Percentiles rank a stretch among this genome's conserved stretches.
phyloP scores from a whole-genome alignment of 257 asterid genomes.

The Jacaranda mimosifolia region DNA sequence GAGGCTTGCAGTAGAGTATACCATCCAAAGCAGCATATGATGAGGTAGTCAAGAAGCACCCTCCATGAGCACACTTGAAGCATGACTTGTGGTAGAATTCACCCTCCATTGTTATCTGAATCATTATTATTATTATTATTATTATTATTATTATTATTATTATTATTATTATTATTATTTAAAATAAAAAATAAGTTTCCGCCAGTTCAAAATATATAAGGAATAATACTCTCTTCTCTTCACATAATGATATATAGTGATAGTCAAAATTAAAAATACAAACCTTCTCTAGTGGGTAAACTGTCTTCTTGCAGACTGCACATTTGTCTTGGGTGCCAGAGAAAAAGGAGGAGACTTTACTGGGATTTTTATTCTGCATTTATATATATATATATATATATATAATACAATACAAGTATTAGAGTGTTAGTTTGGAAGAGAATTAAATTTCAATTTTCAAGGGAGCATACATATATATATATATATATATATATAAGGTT shows the following conservation, averaged over 20 bases:
- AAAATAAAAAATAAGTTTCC: too few species aligned
- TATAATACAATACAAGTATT: not conserved
- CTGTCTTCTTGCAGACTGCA: conserved; percentile 62
- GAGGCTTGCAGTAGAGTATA: conserved; percentile 79
- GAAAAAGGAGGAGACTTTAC: conserved; percentile 60
- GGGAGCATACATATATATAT: not conserved
- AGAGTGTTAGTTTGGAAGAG: not conserved
- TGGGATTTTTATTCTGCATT: conserved; percentile 56
- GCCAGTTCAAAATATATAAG: too few species aligned
- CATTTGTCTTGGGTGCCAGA: conserved; percentile 80
- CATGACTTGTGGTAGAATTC: conserved; percentile 77
- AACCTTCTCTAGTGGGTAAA: conserved; percentile 76
- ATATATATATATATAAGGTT: not conserved
- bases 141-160: too few species aligned
- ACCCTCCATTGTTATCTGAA: conserved; percentile 79
- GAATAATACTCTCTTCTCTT: too few species aligned
- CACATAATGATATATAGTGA: too few species aligned
- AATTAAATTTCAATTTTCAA: conserved; percentile 5
- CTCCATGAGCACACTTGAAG: conserved; percentile 89
- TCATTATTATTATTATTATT: too few species aligned
- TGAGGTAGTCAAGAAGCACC: conserved; percentile 75
- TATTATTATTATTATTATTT: too few species aligned
- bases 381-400: not conserved
- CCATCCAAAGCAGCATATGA: conserved; percentile 87
- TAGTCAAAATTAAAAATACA: not conserved